Evolutionary conservation across 1,284 basidiomycete species (phyloP).

Genomic region (Sporisorium iseilematis-ciliati): DNA sequence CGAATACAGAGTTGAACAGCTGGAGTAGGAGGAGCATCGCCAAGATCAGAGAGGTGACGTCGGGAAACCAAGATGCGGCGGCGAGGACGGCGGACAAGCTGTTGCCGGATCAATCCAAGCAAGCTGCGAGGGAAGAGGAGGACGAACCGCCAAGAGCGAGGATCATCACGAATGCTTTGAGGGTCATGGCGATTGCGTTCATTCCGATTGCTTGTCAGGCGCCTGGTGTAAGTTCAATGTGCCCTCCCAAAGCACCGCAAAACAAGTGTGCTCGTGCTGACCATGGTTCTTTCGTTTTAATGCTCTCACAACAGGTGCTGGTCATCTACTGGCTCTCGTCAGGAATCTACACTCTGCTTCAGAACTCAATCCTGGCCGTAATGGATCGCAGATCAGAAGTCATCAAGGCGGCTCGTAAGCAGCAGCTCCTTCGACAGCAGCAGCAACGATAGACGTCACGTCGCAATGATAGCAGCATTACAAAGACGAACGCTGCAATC

Average conservation of each 20-base stretch:
- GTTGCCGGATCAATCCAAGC: background rate
- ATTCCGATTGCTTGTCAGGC: conserved; percentile 82
- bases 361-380: conserved; percentile 77
- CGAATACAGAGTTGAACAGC: conserved; percentile 62
- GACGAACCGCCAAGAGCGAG: conserved; percentile 68
- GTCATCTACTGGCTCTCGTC: conserved; percentile 87
- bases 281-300: background rate
- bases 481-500: too few species aligned
- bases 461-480: too few species aligned
- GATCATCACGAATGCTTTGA: conserved; percentile 76
- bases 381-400: conserved; percentile 53
- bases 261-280: background rate
- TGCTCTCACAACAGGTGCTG: conserved; percentile 75
- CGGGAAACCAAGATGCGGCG: conserved; percentile 26
- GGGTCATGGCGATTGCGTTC: conserved; percentile 77
- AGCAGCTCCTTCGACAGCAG: conserved; percentile 34
- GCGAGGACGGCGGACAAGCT: conserved; percentile 35
- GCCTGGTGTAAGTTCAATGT: conserved; percentile 77
- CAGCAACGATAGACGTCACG: too few species aligned
- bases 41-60: conserved; percentile 28
- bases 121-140: conserved; percentile 20
- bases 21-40: conserved; percentile 53
- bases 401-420: conserved; percentile 32
- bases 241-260: too few species aligned
- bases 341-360: conserved; percentile 81